phyloP scores from a whole-genome alignment of 768 basidiomycete genomes.

The Sarcomyxa edulis region DNA sequence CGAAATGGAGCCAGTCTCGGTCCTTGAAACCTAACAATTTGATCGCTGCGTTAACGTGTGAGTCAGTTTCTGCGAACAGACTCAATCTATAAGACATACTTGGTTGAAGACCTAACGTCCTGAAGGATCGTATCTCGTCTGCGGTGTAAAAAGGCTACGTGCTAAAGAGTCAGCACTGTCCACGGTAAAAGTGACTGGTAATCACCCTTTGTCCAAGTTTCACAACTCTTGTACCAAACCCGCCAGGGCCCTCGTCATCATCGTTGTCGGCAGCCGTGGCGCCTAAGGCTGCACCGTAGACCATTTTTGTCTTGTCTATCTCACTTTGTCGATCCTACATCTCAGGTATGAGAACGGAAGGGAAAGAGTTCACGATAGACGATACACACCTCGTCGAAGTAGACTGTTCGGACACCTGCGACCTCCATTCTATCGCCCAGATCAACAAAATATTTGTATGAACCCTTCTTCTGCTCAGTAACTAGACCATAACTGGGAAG shows the following conservation, averaged over 20 bases:
- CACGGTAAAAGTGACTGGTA: slow-evolving; percentile 1
- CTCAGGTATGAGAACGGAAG: neutral
- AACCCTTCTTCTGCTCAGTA: slow-evolving; percentile 81
- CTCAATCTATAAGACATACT: slow-evolving; percentile 32
- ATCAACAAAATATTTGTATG: slow-evolving; percentile 80
- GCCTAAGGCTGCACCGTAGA: slow-evolving; percentile 39
- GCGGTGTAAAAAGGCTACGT: slow-evolving; percentile 74
- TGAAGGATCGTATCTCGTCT: slow-evolving; percentile 79
- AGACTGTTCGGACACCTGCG: slow-evolving; percentile 62
- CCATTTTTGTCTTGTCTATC: slow-evolving; percentile 36
- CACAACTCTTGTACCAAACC: slow-evolving; percentile 36
- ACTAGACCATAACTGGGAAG: slow-evolving; percentile 74
- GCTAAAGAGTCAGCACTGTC: neutral
- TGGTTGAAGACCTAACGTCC: slow-evolving; percentile 75
- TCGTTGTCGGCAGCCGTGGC: slow-evolving; percentile 32
- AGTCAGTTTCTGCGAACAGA: neutral
- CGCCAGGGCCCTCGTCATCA: slow-evolving; percentile 33
- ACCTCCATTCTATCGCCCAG: slow-evolving; percentile 75
- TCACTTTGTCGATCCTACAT: slow-evolving; percentile 39
- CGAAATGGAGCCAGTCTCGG: slow-evolving; percentile 60
- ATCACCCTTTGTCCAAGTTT: slow-evolving; percentile 47
- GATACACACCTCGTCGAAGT: slow-evolving; percentile 65
- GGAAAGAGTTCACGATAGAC: neutral
- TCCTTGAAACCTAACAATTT: slow-evolving; percentile 93
- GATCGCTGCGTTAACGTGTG: slow-evolving; percentile 54